Evolutionary conservation across 257 asterid genomes (phyloP).

Genomic region (Salvia hispanica): DNA sequence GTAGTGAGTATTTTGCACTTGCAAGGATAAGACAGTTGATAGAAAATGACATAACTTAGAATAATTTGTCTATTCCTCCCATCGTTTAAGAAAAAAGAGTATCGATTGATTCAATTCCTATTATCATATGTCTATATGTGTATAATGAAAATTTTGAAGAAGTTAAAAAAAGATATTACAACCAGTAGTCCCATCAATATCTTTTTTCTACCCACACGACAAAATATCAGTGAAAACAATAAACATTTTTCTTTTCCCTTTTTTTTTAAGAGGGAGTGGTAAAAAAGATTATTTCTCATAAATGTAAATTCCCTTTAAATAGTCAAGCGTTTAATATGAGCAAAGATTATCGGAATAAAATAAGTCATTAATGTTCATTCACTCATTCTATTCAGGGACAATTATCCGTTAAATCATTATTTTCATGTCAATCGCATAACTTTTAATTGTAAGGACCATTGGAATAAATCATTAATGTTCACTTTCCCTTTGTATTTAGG

Average conservation of each 20-base stretch:
- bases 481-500: too few relatives aligned
- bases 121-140: not conserved
- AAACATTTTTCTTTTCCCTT: not conserved
- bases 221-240: not conserved
- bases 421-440: too few relatives aligned
- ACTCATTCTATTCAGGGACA: too few relatives aligned
- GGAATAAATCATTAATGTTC: too few relatives aligned
- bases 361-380: not conserved
- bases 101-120: not conserved
- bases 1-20: not conserved
- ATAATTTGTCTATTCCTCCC: constrained; percentile 27
- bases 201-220: constrained; percentile 6
- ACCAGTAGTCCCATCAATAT: constrained; percentile 7
- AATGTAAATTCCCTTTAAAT: too few relatives aligned
- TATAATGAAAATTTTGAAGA: not conserved
- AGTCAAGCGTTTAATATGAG: not conserved
- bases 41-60: constrained; percentile 36
- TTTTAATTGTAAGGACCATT: too few relatives aligned
- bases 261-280: not conserved
- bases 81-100: constrained; percentile 12
- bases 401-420: too few relatives aligned
- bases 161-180: not conserved
- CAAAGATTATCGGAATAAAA: not conserved
- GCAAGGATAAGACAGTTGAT: constrained; percentile 29
- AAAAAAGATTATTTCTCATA: not conserved